A percentile compares a stretch with the other conserved stretches of the same genome.
phyloP scores from a whole-genome alignment of 768 basidiomycete species.

The Podaxis rugospora region DNA sequence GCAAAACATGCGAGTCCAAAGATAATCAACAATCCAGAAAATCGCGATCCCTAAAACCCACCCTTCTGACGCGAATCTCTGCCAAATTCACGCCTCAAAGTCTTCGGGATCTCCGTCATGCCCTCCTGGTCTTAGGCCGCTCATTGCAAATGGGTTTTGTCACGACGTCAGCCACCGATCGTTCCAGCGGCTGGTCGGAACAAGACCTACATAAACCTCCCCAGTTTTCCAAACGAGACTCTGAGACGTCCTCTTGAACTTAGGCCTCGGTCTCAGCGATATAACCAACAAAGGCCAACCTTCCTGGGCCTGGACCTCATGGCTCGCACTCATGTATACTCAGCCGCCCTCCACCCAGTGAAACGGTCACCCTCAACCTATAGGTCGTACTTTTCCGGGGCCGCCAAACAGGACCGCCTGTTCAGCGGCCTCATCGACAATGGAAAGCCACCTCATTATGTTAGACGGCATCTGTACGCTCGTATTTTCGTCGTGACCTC shows the following conservation, averaged over 20 bases:
- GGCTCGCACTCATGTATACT: neutral
- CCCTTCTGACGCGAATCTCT: too few relatives aligned
- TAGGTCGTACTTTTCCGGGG: neutral
- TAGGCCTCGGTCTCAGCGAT: neutral
- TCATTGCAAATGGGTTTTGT: neutral
- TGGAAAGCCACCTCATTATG: neutral
- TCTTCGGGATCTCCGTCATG: too few relatives aligned
- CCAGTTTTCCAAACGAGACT: neutral
- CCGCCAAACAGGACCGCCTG: neutral
- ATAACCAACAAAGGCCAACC: neutral
- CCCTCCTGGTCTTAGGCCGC: too few relatives aligned
- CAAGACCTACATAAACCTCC: neutral
- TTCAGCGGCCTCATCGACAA: neutral
- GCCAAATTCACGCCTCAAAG: too few relatives aligned
- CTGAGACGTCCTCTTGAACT: neutral
- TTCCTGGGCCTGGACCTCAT: neutral
- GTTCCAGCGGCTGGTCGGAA: neutral
- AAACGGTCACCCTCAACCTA: neutral
- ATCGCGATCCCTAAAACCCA: too few relatives aligned
- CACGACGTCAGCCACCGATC: neutral
- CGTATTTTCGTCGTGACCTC: neutral
- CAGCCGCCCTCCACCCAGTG: neutral
- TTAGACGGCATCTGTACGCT: neutral
- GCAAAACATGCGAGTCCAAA: too few relatives aligned
- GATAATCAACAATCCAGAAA: too few relatives aligned